Conservation (phyloP, 2,329 filamentous ascomycete species). For the Cordyceps cicadae region DNA sequence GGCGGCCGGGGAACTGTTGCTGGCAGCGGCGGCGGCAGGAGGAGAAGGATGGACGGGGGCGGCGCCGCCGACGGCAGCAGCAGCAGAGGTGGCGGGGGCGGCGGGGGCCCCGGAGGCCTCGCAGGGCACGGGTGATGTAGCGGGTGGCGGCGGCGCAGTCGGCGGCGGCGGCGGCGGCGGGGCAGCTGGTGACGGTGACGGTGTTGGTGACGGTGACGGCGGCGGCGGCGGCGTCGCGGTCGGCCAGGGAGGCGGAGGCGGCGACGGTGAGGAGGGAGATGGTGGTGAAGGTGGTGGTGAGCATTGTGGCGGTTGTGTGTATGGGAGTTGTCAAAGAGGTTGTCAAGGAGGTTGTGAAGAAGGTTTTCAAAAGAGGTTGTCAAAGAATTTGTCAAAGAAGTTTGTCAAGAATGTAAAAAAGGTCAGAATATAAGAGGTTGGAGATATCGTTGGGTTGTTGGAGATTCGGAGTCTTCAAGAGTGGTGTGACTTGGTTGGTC, state of each 20-base stretch:
- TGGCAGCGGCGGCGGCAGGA: too few relatives aligned
- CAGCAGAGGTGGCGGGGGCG: too few relatives aligned
- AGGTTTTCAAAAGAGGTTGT: too few relatives aligned
- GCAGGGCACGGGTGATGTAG: constrained; percentile 4
- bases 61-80: too few relatives aligned
- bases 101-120: neutral
- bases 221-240: neutral
- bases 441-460: neutral
- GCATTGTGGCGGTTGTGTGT: neutral
- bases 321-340: too few relatives aligned
- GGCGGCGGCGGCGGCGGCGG: neutral
- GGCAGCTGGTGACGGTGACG: constrained; percentile 9
- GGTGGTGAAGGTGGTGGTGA: constrained; percentile 2
- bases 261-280: neutral
- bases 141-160: constrained; percentile 5
- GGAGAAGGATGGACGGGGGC: too few relatives aligned
- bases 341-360: too few relatives aligned
- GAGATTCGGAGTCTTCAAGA: neutral
- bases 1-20: too few relatives aligned
- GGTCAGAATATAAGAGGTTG: neutral
- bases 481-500: neutral
- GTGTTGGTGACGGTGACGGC: constrained; percentile 5
- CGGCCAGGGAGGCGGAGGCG: constrained; percentile 1
- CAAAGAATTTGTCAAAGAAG: too few relatives aligned
- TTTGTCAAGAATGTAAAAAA: too few relatives aligned